Base-by-base conservation (phyloP, 441 rosid species). In the Oxalis stricta region DNA sequence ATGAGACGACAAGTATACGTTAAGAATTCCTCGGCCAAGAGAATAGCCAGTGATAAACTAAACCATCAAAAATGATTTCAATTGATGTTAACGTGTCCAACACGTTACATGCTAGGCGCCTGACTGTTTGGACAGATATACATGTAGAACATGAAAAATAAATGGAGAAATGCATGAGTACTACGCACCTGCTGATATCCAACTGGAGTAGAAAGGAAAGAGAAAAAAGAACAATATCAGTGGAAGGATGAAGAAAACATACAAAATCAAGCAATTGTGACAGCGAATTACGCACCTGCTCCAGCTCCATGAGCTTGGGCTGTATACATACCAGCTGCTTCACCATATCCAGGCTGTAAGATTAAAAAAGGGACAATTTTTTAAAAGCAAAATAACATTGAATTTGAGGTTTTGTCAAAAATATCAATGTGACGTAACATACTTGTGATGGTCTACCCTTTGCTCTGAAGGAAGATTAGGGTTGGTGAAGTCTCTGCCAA, bases 401-500 rank as follows among this genome's bases (percentile, higher is more conserved):
- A 54, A n/a, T n/a, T n/a, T n/a, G 16, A 44, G 31, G 21, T 14
- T n/a, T 8, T 3, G 4, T 12, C 29, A 5, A 6, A 18, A 6
- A 29, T 31, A 21, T 29, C 7, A 21, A 55, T 9, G 20, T 41
- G 49, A 55, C 32, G 39, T 24, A 52, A 44, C 69, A 46, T 74
- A 86, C 99, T 58, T 91, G 95, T 38, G 99, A 76, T 34, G 91
- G 51, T 64, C 88, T 72, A 59, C 95, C 92, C 62, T 77, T 86
- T 84, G 96, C 58, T 91, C 95, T 18, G 92, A 55, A 42, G 99
- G 96, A 45, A 82, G 77, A 67, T 75, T 73, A 46, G 95, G 95
- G 59, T 91, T 86, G 18, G 96, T 84, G 53, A 79, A 91, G 64
- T 91, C 96, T 75, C 99, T 91, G 58, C 7, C 12, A 49, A 59